These are phyloP conservation scores for Aspergillus quadricinctus DNA, from an alignment of 2,329 filamentous ascomycete genomes.

Conservation along the genomic window DNA sequence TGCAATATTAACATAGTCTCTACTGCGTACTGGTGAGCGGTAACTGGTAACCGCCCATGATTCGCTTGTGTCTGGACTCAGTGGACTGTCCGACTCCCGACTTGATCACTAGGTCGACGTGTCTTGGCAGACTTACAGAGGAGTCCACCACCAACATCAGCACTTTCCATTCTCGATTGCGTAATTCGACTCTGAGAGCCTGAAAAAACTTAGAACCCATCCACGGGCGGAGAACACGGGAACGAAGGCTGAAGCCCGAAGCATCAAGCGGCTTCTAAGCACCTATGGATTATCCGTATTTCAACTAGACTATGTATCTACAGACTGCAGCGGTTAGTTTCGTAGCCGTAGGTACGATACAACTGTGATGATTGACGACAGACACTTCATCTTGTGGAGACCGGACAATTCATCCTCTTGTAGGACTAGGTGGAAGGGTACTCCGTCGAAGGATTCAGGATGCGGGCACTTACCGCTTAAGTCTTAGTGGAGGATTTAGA, in stretches of 20 bases:
- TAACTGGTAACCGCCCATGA: background rate
- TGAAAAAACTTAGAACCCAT: background rate
- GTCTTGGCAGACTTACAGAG: background rate
- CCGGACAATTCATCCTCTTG: background rate
- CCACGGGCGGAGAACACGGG: constrained; percentile 3
- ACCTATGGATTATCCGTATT: background rate
- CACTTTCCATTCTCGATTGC: no score
- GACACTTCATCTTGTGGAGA: background rate
- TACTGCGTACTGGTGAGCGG: background rate
- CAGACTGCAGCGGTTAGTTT: background rate
- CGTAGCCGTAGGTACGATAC: background rate
- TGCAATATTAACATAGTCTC: background rate
- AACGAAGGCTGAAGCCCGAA: constrained; percentile 9
- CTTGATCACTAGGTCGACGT: background rate
- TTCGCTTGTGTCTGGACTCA: background rate
- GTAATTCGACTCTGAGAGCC: no score
- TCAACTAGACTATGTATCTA: background rate
- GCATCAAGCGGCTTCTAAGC: constrained; percentile 4
- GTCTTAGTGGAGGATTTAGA: background rate
- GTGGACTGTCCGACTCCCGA: background rate
- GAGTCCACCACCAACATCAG: background rate
- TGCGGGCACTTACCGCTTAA: background rate
- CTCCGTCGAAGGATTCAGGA: background rate
- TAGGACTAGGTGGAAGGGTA: background rate
- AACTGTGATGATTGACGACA: background rate